phyloP scores from a whole-genome alignment of 2,329 filamentous ascomycete genomes.

The Aspergillus sp. region DNA sequence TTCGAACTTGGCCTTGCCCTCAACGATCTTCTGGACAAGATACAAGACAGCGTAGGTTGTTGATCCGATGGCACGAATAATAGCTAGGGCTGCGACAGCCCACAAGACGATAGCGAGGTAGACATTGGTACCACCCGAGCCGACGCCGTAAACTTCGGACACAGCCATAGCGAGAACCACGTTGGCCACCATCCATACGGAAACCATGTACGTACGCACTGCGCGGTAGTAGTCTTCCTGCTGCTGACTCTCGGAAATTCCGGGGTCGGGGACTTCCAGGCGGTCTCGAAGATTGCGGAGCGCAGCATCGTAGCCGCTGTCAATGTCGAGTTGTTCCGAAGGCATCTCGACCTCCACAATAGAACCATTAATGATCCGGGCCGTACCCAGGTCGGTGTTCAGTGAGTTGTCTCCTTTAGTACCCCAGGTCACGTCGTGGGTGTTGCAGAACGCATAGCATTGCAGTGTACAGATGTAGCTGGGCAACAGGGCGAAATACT shows the following conservation, averaged over 20 bases:
- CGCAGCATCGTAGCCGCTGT: conserved; percentile 95
- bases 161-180: conserved; percentile 91
- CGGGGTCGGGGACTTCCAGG: conserved; percentile 70
- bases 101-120: conserved; percentile 94
- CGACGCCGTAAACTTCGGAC: conserved; percentile 75
- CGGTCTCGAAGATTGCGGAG: conserved; percentile 93
- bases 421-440: conserved; percentile 97
- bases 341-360: conserved; percentile 97
- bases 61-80: conserved; percentile 83
- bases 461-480: conserved; percentile 96
- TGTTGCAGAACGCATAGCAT: conserved; percentile 98
- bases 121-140: conserved; percentile 74
- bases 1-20: conserved; percentile 70
- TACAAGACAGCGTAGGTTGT: conserved; percentile 83
- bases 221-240: conserved; percentile 99
- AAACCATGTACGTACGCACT: conserved; percentile 96
- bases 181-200: conserved; percentile 90
- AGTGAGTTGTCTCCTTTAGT: conserved; percentile 98
- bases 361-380: conserved; percentile 70
- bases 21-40: conserved; percentile 77
- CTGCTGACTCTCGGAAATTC: conserved; percentile 71
- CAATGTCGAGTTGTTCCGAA: conserved; percentile 94
- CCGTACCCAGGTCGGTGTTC: conserved; percentile 86
- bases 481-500: conserved; percentile 91
- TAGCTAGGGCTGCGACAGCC: conserved; percentile 79